Percentiles rank a stretch among this genome's conserved stretches.
These are phyloP conservation scores for Beauveria brongniartii DNA, from an alignment of 2,329 filamentous ascomycete genomes.

Conservation along the genomic window DNA sequence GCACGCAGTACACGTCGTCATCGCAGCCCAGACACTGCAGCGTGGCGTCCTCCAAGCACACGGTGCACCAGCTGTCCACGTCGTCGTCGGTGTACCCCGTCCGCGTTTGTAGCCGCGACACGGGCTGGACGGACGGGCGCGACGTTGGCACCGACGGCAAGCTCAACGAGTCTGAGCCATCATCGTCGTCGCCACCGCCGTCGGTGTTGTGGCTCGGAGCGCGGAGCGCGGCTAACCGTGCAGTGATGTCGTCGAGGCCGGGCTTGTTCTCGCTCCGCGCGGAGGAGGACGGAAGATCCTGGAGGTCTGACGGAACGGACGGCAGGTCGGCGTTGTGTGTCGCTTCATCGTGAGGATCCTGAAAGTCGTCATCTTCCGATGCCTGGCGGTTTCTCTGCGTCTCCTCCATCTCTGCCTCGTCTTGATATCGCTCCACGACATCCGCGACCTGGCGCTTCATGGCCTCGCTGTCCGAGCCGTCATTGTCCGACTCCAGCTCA, in stretches of 20 bases:
- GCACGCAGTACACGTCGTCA: conserved; percentile 62
- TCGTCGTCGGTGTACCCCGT: conserved; percentile 59
- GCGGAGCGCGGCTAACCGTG: conserved; percentile 44
- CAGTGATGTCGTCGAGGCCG: conserved; percentile 37
- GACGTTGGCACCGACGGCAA: conserved; percentile 44
- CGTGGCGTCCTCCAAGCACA: conserved; percentile 72
- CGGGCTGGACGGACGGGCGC: conserved; percentile 33
- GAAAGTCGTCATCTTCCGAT: conserved; percentile 7
- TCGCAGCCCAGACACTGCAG: conserved; percentile 67
- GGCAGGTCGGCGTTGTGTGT: conserved; percentile 28
- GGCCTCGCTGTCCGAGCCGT: conserved; percentile 43
- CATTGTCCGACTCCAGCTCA: conserved; percentile 13
- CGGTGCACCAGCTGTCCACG: conserved; percentile 69
- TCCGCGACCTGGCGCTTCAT: conserved; percentile 38
- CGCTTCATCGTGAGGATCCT: conserved; percentile 12
- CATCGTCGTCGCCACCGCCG: conserved; percentile 18
- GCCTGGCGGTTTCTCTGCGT: conserved; percentile 8
- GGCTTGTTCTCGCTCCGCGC: conserved; percentile 15
- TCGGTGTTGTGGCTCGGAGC: conserved; percentile 21
- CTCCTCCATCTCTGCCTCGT: conserved; percentile 34
- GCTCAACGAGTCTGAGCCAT: conserved; percentile 26
- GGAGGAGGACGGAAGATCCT: conserved; percentile 23
- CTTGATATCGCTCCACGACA: conserved; percentile 37
- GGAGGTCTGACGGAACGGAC: conserved; percentile 36
- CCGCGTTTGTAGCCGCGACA: conserved; percentile 30